A percentile compares a stretch with the other conserved stretches of the same genome.
Conservation (phyloP, 2,329 filamentous ascomycete genomes). For the Apiospora marii region DNA sequence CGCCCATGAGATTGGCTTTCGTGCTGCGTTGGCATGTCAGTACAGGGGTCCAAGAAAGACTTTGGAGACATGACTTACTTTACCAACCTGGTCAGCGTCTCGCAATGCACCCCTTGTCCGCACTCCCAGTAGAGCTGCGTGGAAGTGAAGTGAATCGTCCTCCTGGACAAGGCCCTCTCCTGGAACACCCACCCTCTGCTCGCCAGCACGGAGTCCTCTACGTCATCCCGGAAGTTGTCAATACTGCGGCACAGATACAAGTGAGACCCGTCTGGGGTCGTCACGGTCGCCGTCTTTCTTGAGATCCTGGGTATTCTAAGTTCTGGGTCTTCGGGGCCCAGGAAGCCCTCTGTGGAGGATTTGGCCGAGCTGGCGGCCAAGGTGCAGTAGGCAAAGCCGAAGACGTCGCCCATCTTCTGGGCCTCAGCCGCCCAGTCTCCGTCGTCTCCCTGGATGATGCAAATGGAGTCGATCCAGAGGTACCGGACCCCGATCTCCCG, state of each 20-base stretch:
- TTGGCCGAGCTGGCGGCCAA: conserved; percentile 26
- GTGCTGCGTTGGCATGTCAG: conserved; percentile 12
- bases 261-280: not conserved
- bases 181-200: conserved; percentile 40
- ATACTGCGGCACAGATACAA: not conserved
- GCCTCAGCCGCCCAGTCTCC: conserved; percentile 24
- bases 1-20: conserved; percentile 24
- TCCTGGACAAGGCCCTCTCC: conserved; percentile 37
- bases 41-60: not conserved
- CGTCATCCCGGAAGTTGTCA: conserved; percentile 24
- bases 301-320: not conserved
- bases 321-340: not conserved
- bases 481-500: conserved; percentile 17
- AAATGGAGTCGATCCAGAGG: conserved; percentile 27
- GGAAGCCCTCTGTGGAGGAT: conserved; percentile 15
- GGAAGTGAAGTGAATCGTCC: conserved; percentile 39
- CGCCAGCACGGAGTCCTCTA: conserved; percentile 31
- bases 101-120: conserved; percentile 29
- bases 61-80: conserved; percentile 25
- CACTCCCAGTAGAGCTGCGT: conserved; percentile 42
- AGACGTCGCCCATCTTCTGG: conserved; percentile 20
- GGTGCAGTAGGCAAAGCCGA: conserved; percentile 18
- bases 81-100: conserved; percentile 30
- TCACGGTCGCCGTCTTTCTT: conserved; percentile 2
- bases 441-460: conserved; percentile 25